phyloP scores from a whole-genome alignment of 2,329 filamentous ascomycete genomes.

The Aureobasidium sp. region DNA sequence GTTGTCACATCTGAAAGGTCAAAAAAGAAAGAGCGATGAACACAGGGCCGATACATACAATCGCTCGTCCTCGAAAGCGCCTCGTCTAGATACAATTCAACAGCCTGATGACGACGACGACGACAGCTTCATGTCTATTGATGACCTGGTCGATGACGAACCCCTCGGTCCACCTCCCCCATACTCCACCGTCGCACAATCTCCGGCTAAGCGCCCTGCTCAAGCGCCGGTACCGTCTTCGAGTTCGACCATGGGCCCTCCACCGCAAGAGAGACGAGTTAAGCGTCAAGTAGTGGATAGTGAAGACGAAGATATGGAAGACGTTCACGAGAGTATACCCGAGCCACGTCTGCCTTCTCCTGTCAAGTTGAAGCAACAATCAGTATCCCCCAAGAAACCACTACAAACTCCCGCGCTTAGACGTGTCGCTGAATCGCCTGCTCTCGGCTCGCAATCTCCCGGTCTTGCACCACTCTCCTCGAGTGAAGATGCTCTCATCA shows the following conservation, averaged over 20 bases:
- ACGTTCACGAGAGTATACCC: constrained; percentile 7
- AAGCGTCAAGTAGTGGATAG: constrained; percentile 4
- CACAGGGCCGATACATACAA: constrained; percentile 20
- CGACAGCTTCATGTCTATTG: constrained; percentile 31
- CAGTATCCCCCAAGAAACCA: neutral
- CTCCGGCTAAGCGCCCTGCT: neutral
- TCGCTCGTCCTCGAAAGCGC: neutral
- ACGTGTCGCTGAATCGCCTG: constrained; percentile 2
- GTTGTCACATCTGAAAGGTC: constrained; percentile 18
- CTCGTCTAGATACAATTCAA: constrained; percentile 1
- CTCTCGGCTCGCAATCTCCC: neutral
- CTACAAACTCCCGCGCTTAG: constrained; percentile 1
- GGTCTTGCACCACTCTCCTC: constrained; percentile 6
- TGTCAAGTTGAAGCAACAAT: constrained; percentile 13
- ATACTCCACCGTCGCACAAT: constrained; percentile 36
- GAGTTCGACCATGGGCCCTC: constrained; percentile 10
- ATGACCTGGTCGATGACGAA: constrained; percentile 27
- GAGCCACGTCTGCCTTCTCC: constrained; percentile 6
- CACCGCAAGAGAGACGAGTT: neutral
- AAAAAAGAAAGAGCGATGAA: constrained; percentile 43
- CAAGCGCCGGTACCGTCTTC: constrained; percentile 5
- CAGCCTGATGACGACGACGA: constrained; percentile 18
- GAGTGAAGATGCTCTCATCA: constrained; percentile 10
- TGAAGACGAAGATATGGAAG: constrained; percentile 13
- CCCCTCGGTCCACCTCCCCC: constrained; percentile 32